Conservation (phyloP, 2,329 filamentous ascomycete species). For the Xylariales sp. region DNA sequence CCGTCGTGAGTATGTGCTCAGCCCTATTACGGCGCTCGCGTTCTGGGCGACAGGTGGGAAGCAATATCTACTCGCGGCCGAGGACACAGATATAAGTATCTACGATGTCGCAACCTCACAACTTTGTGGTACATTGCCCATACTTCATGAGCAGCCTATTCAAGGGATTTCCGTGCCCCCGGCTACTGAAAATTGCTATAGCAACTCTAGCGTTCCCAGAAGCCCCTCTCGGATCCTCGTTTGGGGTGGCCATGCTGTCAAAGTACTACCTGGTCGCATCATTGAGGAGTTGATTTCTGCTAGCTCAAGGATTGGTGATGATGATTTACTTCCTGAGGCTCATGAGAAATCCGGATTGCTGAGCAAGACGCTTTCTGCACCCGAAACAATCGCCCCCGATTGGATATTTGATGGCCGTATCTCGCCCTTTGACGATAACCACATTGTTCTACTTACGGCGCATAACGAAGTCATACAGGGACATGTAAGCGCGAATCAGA, state of each 20-base stretch:
- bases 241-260: conserved; percentile 78
- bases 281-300: conserved; percentile 45
- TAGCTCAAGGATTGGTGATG: not conserved
- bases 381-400: conserved; percentile 68
- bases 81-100: conserved; percentile 68
- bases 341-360: conserved; percentile 21
- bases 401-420: conserved; percentile 80
- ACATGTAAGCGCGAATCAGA: conserved; percentile 38
- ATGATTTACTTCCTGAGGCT: not conserved
- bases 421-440: conserved; percentile 56
- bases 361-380: conserved; percentile 31
- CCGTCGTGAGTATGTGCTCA: conserved; percentile 56
- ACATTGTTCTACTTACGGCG: conserved; percentile 78
- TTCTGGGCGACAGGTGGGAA: conserved; percentile 56
- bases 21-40: conserved; percentile 70
- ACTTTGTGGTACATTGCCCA: conserved; percentile 56
- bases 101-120: conserved; percentile 57
- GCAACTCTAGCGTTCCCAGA: not conserved
- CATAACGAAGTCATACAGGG: conserved; percentile 82
- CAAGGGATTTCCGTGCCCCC: conserved; percentile 73
- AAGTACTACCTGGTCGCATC: conserved; percentile 51
- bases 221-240: conserved; percentile 59
- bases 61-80: conserved; percentile 66
- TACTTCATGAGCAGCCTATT: conserved; percentile 77
- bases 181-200: not conserved